Evolutionary conservation across 192 early-diverging fungal genomes (phyloP).

Genomic region (Coemansia sp.): DNA sequence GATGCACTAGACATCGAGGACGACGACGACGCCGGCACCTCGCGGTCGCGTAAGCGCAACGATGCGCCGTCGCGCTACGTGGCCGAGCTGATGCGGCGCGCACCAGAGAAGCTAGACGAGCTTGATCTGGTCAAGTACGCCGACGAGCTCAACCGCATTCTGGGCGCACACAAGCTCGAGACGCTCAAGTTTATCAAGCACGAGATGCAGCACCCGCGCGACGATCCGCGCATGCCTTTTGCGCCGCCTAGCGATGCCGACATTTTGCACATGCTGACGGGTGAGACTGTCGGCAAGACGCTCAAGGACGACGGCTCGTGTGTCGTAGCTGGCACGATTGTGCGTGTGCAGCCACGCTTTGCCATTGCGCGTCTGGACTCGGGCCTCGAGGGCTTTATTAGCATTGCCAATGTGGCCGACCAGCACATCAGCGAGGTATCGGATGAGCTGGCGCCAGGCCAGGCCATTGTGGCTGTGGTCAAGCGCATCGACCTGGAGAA

Average conservation of each 20-base stretch:
- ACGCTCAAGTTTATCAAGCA: slow-evolving; percentile 81
- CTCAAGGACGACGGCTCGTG: slow-evolving; percentile 58
- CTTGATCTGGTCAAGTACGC: slow-evolving; percentile 90
- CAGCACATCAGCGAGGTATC: slow-evolving; percentile 55
- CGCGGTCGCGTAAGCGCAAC: slow-evolving; percentile 3
- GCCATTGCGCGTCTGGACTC: slow-evolving; percentile 72
- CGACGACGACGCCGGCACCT: slow-evolving; percentile 67
- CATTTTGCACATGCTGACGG: slow-evolving; percentile 81
- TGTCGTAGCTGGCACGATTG: slow-evolving; percentile 66
- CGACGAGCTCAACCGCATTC: slow-evolving; percentile 68
- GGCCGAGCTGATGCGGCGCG: slow-evolving; percentile 68
- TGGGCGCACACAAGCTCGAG: slow-evolving; percentile 74
- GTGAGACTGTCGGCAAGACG: slow-evolving; percentile 68
- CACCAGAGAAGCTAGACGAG: slow-evolving; percentile 77
- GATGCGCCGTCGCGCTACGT: slow-evolving; percentile 69
- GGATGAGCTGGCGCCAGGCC: slow-evolving; percentile 63
- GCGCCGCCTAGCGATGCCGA: slow-evolving; percentile 53
- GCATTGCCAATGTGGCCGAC: slow-evolving; percentile 57
- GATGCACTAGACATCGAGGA: slow-evolving; percentile 90
- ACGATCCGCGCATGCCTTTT: slow-evolving; percentile 67
- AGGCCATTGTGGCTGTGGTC: slow-evolving; percentile 74
- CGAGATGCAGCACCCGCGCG: slow-evolving; percentile 80
- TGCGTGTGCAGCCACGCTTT: slow-evolving; percentile 68
- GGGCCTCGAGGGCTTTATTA: slow-evolving; percentile 84
- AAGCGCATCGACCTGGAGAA: slow-evolving; percentile 73